A percentile compares a stretch with the other conserved stretches of the same genome.
phyloP scores from a whole-genome alignment of 768 basidiomycete genomes.

The Leccinum disarticulatum region DNA sequence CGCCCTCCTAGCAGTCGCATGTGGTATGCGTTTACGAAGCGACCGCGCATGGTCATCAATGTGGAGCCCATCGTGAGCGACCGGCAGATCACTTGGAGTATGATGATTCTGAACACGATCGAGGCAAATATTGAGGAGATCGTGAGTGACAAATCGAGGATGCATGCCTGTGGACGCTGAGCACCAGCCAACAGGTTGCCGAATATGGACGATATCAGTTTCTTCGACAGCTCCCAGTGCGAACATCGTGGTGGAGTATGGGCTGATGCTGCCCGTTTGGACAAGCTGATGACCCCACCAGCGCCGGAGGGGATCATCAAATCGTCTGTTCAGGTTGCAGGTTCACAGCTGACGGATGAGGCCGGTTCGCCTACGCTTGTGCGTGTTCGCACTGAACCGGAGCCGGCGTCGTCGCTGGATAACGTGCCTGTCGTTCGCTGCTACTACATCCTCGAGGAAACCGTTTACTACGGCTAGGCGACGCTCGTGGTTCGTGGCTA shows the following conservation, averaged over 20 bases:
- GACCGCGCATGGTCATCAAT: slow-evolving; percentile 83
- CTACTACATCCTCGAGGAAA: slow-evolving; percentile 24
- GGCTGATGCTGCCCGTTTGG: slow-evolving; percentile 64
- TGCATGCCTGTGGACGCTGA: slow-evolving; percentile 64
- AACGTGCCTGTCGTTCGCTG: slow-evolving; percentile 18
- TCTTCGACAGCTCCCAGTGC: slow-evolving; percentile 76
- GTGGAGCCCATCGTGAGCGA: slow-evolving; percentile 95
- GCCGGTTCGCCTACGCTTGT: slow-evolving; percentile 11
- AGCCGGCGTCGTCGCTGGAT: slow-evolving; percentile 30
- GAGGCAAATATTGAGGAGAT: slow-evolving; percentile 87
- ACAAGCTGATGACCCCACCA: slow-evolving; percentile 22
- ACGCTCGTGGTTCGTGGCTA: slow-evolving; percentile 58
- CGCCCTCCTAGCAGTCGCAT: slow-evolving; percentile 91
- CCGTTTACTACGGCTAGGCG: slow-evolving; percentile 36
- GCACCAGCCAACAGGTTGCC: slow-evolving; percentile 78
- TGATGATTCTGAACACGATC: slow-evolving; percentile 89
- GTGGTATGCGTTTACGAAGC: slow-evolving; percentile 90
- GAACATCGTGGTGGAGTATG: slow-evolving; percentile 86
- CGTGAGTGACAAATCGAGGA: slow-evolving; percentile 44
- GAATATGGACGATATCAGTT: slow-evolving; percentile 97
- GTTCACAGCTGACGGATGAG: slow-evolving; percentile 37
- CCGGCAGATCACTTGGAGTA: slow-evolving; percentile 89
- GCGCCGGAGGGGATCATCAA: slow-evolving; percentile 9
- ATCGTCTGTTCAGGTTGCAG: slow-evolving; percentile 22
- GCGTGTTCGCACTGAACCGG: slow-evolving; percentile 34